These are phyloP conservation scores for Byssothecium circinans DNA, from an alignment of 2,329 filamentous ascomycete species.

Conservation along the genomic window DNA sequence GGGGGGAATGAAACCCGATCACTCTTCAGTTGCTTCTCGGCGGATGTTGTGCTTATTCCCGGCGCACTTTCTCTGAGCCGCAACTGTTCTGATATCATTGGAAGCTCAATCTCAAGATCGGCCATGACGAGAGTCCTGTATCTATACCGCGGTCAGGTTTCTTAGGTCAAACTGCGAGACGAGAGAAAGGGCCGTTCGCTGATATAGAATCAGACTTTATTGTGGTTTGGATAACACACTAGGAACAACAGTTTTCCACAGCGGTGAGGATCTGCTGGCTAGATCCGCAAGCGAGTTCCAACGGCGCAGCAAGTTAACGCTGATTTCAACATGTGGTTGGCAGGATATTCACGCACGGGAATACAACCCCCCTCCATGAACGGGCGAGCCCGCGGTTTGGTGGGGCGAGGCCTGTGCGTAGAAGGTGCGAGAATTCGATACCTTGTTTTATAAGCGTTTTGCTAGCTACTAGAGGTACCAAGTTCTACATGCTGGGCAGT, in stretches of 20 bases:
- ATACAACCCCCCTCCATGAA: no score
- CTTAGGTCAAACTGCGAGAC: constrained; percentile 3
- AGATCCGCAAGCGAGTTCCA: constrained; percentile 5
- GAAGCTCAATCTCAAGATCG: constrained; percentile 41
- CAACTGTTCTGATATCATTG: constrained; percentile 20
- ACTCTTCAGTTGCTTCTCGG: constrained; percentile 11
- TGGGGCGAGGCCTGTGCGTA: no score
- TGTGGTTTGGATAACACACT: no score
- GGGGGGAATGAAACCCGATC: constrained; percentile 6
- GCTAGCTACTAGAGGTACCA: no score
- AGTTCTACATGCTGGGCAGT: no score
- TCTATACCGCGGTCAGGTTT: neutral
- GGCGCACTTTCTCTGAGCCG: constrained; percentile 10
- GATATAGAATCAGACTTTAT: no score
- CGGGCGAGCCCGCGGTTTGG: no score
- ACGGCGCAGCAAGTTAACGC: neutral
- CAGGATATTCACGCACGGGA: neutral
- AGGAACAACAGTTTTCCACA: no score
- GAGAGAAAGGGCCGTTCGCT: constrained; percentile 4
- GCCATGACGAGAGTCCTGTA: constrained; percentile 34
- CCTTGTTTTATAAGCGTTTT: no score
- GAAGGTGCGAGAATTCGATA: no score
- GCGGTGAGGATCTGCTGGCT: neutral
- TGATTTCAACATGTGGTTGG: constrained; percentile 7
- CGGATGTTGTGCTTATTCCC: constrained; percentile 35